phyloP scores from a whole-genome alignment of 164 flowering plant species.

The Sextonia rubra region DNA sequence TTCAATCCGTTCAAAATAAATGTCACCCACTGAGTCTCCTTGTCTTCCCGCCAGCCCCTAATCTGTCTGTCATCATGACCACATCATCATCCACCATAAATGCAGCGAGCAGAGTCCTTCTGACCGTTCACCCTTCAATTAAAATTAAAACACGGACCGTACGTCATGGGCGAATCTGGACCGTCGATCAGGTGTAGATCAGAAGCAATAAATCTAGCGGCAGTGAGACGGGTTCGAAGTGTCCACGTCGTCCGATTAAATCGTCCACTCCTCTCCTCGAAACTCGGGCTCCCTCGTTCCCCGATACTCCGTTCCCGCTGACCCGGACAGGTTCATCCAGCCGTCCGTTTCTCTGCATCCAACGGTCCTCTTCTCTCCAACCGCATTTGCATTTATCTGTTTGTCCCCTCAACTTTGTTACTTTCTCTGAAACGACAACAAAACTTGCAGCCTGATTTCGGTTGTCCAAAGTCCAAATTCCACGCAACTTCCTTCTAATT shows the following conservation, averaged over 20 bases:
- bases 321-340: conserved; percentile 32
- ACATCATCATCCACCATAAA: too few species aligned
- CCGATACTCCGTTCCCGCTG: conserved; percentile 44
- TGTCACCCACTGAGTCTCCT: too few species aligned
- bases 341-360: conserved; percentile 9
- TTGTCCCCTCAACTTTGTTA: too few species aligned
- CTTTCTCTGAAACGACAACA: conserved; percentile 29
- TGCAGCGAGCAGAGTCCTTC: background rate
- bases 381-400: conserved; percentile 29
- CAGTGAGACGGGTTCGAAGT: conserved; percentile 11
- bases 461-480: too few species aligned
- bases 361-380: conserved; percentile 21
- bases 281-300: conserved; percentile 27
- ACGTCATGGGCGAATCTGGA: conserved; percentile 8
- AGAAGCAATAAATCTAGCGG: background rate
- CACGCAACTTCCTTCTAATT: too few species aligned
- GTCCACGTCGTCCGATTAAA: conserved; percentile 22
- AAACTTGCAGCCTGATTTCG: background rate
- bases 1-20: too few species aligned
- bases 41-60: too few species aligned
- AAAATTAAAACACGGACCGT: background rate
- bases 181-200: conserved; percentile 18
- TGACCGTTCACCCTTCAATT: background rate
- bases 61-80: too few species aligned
- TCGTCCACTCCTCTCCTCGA: conserved; percentile 13